A percentile compares a stretch with the other conserved stretches of the same genome.
Evolutionary conservation across 192 early-diverging fungal genomes (phyloP).

Genomic region (Podila epigama): DNA sequence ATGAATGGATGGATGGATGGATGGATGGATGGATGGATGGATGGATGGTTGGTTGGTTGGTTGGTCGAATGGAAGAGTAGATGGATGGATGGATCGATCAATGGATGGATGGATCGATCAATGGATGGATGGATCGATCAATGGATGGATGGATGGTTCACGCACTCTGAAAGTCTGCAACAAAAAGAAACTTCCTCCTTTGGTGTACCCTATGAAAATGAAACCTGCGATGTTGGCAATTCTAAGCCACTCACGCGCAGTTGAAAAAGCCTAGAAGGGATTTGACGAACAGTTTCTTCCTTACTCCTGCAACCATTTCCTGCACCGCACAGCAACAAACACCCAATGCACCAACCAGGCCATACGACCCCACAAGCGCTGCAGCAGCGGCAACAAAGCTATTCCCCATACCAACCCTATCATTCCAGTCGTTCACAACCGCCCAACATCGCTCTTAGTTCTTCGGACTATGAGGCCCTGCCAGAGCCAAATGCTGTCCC

Average conservation of each 20-base stretch:
- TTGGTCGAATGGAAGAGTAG: background rate
- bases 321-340: background rate
- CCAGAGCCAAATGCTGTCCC: background rate
- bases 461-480: background rate
- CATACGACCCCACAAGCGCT: background rate
- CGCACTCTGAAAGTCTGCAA: slow-evolving; percentile 49
- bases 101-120: slow-evolving; percentile 27
- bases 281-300: too few species aligned
- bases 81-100: slow-evolving; percentile 27
- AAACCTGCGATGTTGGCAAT: too few species aligned
- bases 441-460: background rate
- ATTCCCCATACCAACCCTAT: background rate
- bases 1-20: too few species aligned
- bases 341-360: background rate
- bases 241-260: too few species aligned
- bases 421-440: background rate
- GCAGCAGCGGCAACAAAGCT: background rate
- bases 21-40: too few species aligned
- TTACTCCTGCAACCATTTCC: background rate
- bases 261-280: too few species aligned
- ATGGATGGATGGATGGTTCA: slow-evolving; percentile 6
- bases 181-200: slow-evolving; percentile 28
- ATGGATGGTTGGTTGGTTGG: too few species aligned
- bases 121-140: slow-evolving; percentile 15
- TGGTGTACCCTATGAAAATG: background rate